phyloP scores from a whole-genome alignment of 768 basidiomycete genomes.

The Gloeopeniophorella convolvens region DNA sequence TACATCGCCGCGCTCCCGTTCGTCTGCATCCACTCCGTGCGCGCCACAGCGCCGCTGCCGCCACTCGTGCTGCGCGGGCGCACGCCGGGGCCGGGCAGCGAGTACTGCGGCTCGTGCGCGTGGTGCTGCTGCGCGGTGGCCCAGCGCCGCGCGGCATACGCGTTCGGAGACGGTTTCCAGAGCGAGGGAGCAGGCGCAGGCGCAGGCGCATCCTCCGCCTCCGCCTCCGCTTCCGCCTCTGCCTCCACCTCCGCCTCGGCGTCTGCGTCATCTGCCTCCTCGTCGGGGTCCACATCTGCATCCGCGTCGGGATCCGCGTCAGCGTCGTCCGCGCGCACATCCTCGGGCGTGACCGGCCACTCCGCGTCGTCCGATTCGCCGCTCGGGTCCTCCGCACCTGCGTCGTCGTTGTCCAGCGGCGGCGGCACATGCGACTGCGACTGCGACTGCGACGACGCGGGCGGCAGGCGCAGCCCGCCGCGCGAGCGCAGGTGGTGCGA shows the following conservation, averaged over 20 bases:
- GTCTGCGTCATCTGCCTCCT: not conserved
- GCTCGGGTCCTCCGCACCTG: conserved; percentile 8
- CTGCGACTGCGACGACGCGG: not conserved
- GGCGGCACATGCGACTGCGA: not conserved
- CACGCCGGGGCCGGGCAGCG: not conserved
- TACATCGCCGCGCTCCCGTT: conserved; percentile 8
- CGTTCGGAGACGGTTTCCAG: conserved; percentile 19
- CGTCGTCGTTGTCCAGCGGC: conserved; percentile 1
- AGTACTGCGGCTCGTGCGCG: no score
- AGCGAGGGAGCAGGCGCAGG: conserved; percentile 4
- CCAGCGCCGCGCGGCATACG: conserved; percentile 20
- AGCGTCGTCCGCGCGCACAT: conserved; percentile 4
- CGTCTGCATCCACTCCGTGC: conserved; percentile 11
- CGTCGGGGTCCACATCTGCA: not conserved
- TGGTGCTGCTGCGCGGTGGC: conserved; percentile 11
- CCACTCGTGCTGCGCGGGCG: conserved; percentile 2
- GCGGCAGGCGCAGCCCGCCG: not conserved
- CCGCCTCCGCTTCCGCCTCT: conserved; percentile 13
- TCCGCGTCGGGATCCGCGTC: conserved; percentile 1
- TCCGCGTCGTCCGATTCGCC: conserved; percentile 21
- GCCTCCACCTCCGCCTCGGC: conserved; percentile 18
- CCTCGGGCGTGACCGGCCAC: conserved; percentile 22
- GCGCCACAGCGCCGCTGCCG: not conserved
- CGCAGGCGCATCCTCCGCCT: conserved; percentile 3
- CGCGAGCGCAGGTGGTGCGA: conserved; percentile 13